Base-by-base conservation (phyloP, 108 stramenopile genomes). In the Mayamaea pseudoterrestris region DNA sequence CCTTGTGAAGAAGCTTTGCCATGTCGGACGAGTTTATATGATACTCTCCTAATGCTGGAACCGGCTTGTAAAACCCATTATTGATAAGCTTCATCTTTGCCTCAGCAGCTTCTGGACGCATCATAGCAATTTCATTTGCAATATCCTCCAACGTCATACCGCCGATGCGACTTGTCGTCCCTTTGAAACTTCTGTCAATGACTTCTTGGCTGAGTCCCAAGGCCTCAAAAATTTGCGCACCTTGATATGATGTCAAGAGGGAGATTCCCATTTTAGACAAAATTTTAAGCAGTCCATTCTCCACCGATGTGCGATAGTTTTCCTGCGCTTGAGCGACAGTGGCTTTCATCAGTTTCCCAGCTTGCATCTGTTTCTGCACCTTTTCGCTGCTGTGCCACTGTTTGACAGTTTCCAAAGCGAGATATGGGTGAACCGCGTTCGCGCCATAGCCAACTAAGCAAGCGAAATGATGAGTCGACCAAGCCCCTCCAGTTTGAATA, bases 221-320 rank as follows among this genome's bases (percentile, higher is more conserved):
- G 21, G 91, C 91, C 61, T 97, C 96, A 45, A 97, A 97, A 44
- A 95, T 93, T 72, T 95, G 94, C 8, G 94, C 94, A 25, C 94
- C 94, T 18, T 82, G 68, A 58, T 95, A 95, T 1, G 87, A 90
- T 17, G 91, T 72, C n/a, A 95, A 71, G 7, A 93, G 63, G n/a
- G 79, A 80, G 55, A 95, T 95, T 37, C 94, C 94, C 76, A 95
- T 95, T 69, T 95, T 95, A 28, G 82, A 84, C 59, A 95, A 66
- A 53, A 93, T 90, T 70, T 95, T 95, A 43, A 95, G 68, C 28
- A 97, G 55, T 42, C 96, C 96, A 48, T 83, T 73, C 41, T 92
- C 90, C 4, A 94, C 70, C 23, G 92, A 83, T 49, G 57, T 60
- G 48, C 94, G 83, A 72, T 93, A 95, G 63, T 90, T 92, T 48